Base-by-base conservation (phyloP, 208 protist genomes). In the Balamuthia mandrillaris region DNA sequence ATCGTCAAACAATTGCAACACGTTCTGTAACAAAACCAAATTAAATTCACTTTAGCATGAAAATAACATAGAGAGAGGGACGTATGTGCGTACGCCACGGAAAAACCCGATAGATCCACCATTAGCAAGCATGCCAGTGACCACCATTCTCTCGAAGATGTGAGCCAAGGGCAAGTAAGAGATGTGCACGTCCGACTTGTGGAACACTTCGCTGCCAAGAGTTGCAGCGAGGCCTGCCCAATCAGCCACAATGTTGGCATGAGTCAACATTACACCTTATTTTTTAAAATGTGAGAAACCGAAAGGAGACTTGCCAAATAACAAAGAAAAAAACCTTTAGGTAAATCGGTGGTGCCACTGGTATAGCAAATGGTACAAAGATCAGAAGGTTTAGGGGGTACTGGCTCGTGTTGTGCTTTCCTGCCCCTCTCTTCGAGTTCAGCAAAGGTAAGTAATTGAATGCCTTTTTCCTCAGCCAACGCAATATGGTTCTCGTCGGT, bases 111-210 rank as follows among this genome's bases (percentile, higher is more conserved):
- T 87, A 18, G 66, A 9, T 5, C 68, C 86, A 44, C 91, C 89
- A 9, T 44, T 9, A 45, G 29, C 3, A 66, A 88, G 37, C 58
- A 88, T 24, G 31, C 39, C 49, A n/a, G 66, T 33, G 24, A 42
- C 16, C 35, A 49, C 10, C 29, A 88, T 45, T 3, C 87, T 42
- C 79, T 96, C 95, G 52, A 96, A 95, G 24, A 93, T 81, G 81
- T 96, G 95, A 7, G 95, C 93, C 10, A 96, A 72, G 29, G 95
- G 95, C 6, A 96, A 81, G 81, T 94, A 96, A 1, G 88, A 92
- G 27, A 94, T 56, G 52, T 95, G 90, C 2, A 91, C 72, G 42
- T 92, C 87, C 3, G 47, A 41, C n/a, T 3, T 0, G 2, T 12
- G 12, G n/a, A 61, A 6, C 42, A n/a, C 18, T 18, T 58, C 9